Conservation (phyloP, 345 rosid genomes). For the Clausena lansium region DNA sequence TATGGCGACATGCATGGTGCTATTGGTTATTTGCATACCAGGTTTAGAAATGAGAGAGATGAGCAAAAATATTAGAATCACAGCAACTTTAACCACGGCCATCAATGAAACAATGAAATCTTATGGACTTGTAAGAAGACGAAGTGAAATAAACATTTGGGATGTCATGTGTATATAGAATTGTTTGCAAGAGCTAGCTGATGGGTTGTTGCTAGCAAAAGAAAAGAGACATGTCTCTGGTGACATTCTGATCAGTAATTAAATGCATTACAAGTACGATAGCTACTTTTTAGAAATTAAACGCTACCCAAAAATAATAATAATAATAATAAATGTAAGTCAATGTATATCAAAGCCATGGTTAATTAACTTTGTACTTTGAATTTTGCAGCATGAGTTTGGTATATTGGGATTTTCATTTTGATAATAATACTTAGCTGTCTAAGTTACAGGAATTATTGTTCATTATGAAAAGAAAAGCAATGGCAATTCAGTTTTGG, state of each 20-base stretch:
- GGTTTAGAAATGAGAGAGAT: neutral
- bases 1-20: neutral
- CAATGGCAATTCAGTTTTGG: neutral
- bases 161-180: neutral
- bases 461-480: neutral
- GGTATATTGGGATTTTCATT: neutral
- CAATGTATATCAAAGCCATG: too few relatives aligned
- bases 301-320: too few relatives aligned
- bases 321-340: too few relatives aligned
- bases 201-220: neutral
- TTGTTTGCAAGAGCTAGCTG: neutral
- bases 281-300: neutral
- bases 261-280: neutral
- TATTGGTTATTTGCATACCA: conserved; percentile 3
- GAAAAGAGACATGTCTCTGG: neutral
- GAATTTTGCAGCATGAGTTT: neutral
- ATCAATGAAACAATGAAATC: conserved; percentile 9
- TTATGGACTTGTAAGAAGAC: neutral
- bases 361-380: neutral
- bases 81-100: neutral
- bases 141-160: neutral
- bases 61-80: conserved; percentile 10
- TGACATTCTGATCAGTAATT: neutral
- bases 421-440: neutral
- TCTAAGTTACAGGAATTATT: neutral